phyloP scores from a whole-genome alignment of 225 moss, liverwort and hornwort species.

The Neckera pumila region DNA sequence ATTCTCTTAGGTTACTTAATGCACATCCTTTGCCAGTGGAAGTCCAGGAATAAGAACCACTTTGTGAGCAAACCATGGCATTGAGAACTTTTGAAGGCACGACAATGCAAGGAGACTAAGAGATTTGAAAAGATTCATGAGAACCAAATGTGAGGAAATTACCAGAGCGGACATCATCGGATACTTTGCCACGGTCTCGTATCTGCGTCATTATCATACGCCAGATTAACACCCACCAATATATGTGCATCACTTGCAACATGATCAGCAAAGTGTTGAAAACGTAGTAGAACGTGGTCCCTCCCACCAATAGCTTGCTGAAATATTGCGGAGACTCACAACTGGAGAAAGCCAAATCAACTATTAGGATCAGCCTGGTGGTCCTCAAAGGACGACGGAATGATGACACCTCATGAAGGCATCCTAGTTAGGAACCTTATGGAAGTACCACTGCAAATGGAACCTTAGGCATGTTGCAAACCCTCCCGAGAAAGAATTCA shows the following conservation, averaged over 20 bases:
- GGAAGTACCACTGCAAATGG: not conserved
- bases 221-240: conserved; percentile 82
- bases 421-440: not conserved
- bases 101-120: not conserved
- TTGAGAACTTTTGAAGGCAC: not conserved
- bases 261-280: conserved; percentile 73
- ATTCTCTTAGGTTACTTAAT: not conserved
- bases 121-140: not conserved
- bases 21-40: not conserved
- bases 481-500: not conserved
- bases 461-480: not conserved
- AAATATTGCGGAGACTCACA: conserved; percentile 49
- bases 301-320: conserved; percentile 18
- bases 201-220: conserved; percentile 60
- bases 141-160: not conserved
- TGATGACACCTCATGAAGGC: not conserved
- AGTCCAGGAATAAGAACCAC: not conserved
- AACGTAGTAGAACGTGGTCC: conserved; percentile 49
- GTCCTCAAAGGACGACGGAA: not conserved
- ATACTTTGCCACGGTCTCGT: conserved; percentile 53
- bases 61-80: not conserved
- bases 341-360: conserved; percentile 22
- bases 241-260: conserved; percentile 63
- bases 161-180: conserved; percentile 91
- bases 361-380: not conserved